Percentiles rank a stretch among this genome's conserved stretches.
These are phyloP conservation scores for Cladophialophora chaetospira DNA, from an alignment of 2,329 filamentous ascomycete genomes.

Conservation along the genomic window DNA sequence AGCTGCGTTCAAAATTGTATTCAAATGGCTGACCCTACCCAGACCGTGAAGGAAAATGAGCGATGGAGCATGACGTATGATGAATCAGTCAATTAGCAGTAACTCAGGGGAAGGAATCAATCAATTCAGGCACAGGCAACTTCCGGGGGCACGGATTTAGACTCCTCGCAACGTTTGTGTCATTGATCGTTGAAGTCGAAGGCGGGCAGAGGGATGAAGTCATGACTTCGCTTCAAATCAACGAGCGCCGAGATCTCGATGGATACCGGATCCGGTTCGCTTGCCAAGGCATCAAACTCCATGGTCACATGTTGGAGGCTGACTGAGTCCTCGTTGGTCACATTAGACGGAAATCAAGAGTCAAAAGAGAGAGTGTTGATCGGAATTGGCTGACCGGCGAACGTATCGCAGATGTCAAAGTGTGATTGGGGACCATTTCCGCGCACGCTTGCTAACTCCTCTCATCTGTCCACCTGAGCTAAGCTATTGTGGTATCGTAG, in stretches of 20 bases:
- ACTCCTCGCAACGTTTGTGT: conserved; percentile 1
- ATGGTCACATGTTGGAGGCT: conserved; percentile 5
- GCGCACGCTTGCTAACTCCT: conserved; percentile 31
- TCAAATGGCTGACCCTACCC: not conserved
- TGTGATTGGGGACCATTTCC: conserved; percentile 28
- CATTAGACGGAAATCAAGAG: not conserved
- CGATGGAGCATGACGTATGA: not conserved
- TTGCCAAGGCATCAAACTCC: not conserved
- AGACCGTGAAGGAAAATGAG: not conserved
- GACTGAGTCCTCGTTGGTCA: not conserved
- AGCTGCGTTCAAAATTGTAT: not conserved
- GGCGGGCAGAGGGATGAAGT: conserved; percentile 3
- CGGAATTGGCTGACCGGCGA: conserved; percentile 1
- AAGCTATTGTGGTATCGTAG: conserved; percentile 33
- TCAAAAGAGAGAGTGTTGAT: not conserved
- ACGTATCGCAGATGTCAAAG: conserved; percentile 16
- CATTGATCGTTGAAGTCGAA: not conserved
- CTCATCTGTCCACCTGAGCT: conserved; percentile 30
- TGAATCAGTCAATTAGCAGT: not conserved
- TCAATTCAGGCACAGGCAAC: not conserved
- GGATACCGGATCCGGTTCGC: not conserved
- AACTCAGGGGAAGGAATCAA: not conserved
- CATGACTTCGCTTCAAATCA: conserved; percentile 12
- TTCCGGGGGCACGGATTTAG: not conserved
- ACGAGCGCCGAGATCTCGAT: not conserved